Evolutionary conservation across 139 green algal species (phyloP).

Genomic region (Parachlorella kessleri): DNA sequence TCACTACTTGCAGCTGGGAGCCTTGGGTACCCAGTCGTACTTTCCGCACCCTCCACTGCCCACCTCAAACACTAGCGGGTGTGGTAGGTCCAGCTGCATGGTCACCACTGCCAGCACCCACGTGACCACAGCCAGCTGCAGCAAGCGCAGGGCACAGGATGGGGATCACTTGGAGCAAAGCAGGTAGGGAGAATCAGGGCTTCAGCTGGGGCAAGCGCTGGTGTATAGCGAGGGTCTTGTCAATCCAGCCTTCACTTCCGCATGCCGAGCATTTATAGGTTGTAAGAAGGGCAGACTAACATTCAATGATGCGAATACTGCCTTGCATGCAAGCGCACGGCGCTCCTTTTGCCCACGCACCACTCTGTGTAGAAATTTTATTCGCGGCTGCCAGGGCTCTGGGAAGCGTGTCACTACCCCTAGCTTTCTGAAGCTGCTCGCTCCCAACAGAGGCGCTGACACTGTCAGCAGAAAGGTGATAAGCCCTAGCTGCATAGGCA

Average conservation of each 20-base stretch:
- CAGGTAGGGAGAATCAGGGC: background rate
- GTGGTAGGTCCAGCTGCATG: constrained; percentile 63
- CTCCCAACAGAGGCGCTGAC: constrained; percentile 48
- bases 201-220: too few species aligned
- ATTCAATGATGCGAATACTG: too few species aligned
- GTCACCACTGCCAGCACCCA: constrained; percentile 56
- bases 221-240: too few species aligned
- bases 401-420: constrained; percentile 57
- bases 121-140: constrained; percentile 40
- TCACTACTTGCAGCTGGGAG: too few species aligned
- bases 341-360: too few species aligned
- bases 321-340: too few species aligned
- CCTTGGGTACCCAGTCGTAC: too few species aligned
- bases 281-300: too few species aligned
- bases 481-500: constrained; percentile 20
- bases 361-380: constrained; percentile 61
- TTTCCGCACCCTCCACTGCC: too few species aligned
- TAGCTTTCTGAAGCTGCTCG: constrained; percentile 56
- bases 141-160: background rate
- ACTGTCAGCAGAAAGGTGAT: constrained; percentile 46
- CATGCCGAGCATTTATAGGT: too few species aligned
- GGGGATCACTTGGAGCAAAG: background rate
- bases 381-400: constrained; percentile 36
- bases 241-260: too few species aligned
- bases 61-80: constrained; percentile 47